A percentile compares a stretch with the other conserved stretches of the same genome.
These are phyloP conservation scores for Neltuma alba DNA, from an alignment of 306 rosid genomes.

Conservation along the genomic window DNA sequence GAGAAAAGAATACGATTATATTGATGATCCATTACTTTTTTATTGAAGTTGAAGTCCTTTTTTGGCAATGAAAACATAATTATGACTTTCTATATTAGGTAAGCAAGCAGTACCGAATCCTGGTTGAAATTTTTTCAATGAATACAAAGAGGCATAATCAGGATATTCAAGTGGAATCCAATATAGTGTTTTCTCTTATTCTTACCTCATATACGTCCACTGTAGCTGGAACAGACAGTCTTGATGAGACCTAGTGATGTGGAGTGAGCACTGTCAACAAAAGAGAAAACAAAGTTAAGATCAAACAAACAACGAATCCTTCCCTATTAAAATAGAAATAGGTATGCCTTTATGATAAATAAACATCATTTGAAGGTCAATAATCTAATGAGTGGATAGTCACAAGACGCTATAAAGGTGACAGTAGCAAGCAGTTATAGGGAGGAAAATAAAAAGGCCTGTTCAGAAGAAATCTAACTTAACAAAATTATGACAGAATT, in stretches of 20 bases:
- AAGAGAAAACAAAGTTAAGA: conserved; percentile 39
- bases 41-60: not conserved
- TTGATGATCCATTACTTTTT: not conserved
- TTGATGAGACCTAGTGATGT: conserved; percentile 67
- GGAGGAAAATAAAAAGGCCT: not conserved
- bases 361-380: conserved; percentile 20
- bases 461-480: not conserved
- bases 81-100: not conserved
- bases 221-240: conserved; percentile 73
- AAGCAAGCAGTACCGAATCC: conserved; percentile 9
- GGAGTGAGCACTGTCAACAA: conserved; percentile 86
- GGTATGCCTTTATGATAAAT: not conserved
- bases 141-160: conserved; percentile 12
- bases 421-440: conserved; percentile 8
- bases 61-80: not conserved
- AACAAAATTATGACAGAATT: not conserved
- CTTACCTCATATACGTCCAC: conserved; percentile 65
- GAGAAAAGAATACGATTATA: not conserved
- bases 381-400: conserved; percentile 18
- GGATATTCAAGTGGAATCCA: conserved; percentile 3
- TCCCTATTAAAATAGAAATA: conserved; percentile 26
- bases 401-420: not conserved
- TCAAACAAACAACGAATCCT: conserved; percentile 20
- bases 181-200: not conserved
- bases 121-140: not conserved